These are phyloP conservation scores for Bifiguratus adelaidae DNA, from an alignment of 192 early-diverging fungal species.

Conservation along the genomic window DNA sequence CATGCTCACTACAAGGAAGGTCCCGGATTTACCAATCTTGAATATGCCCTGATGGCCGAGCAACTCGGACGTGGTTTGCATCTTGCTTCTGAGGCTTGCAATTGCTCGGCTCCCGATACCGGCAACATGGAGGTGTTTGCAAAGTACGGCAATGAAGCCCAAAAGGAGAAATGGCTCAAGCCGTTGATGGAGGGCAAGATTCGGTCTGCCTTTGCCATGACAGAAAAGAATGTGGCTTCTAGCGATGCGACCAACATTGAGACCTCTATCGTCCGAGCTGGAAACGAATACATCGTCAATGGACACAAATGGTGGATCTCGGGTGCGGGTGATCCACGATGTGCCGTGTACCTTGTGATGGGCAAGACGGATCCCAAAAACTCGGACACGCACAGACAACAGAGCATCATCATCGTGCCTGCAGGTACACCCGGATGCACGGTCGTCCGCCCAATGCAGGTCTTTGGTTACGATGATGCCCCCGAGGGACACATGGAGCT, in stretches of 20 bases:
- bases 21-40: constrained; percentile 85
- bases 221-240: constrained; percentile 88
- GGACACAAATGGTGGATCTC: constrained; percentile 98
- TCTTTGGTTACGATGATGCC: constrained; percentile 95
- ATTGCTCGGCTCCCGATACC: constrained; percentile 93
- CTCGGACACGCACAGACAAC: constrained; percentile 69
- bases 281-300: constrained; percentile 58
- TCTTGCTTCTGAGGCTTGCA: constrained; percentile 87
- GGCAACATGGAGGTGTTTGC: constrained; percentile 99
- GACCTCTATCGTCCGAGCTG: constrained; percentile 60
- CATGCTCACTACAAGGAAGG: constrained; percentile 70
- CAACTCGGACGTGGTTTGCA: constrained; percentile 69
- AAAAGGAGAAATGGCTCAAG: constrained; percentile 68
- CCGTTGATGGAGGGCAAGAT: constrained; percentile 89
- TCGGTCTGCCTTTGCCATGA: constrained; percentile 98
- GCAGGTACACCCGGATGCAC: constrained; percentile 71
- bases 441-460: constrained; percentile 73
- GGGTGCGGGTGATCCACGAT: constrained; percentile 91
- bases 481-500: constrained; percentile 96
- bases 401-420: constrained; percentile 84
- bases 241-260: constrained; percentile 98
- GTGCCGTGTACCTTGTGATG: constrained; percentile 86
- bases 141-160: constrained; percentile 80
- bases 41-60: constrained; percentile 90
- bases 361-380: constrained; percentile 71